Conservation (phyloP, 768 basidiomycete species). For the Pleurotus sapidus region DNA sequence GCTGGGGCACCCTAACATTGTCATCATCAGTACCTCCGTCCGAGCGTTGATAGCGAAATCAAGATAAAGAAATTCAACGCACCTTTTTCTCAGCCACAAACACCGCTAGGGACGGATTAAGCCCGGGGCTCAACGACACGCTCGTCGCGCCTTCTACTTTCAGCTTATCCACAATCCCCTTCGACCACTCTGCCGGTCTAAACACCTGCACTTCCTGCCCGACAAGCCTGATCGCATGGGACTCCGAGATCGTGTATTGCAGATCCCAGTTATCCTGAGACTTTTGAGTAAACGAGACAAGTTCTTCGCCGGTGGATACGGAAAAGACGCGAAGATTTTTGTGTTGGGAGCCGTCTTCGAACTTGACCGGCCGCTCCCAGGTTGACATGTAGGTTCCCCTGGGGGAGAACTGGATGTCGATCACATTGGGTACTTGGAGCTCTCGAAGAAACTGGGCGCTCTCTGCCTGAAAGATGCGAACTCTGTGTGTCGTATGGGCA, state of each 20-base stretch:
- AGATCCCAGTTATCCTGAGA: constrained; percentile 88
- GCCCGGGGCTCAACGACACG: constrained; percentile 75
- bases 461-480: constrained; percentile 76
- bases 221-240: constrained; percentile 80
- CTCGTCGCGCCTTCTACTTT: constrained; percentile 80
- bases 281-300: constrained; percentile 87
- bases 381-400: constrained; percentile 91
- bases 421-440: constrained; percentile 66
- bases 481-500: constrained; percentile 37
- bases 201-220: constrained; percentile 82
- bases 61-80: constrained; percentile 15
- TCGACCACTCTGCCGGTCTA: constrained; percentile 74
- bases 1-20: constrained; percentile 76
- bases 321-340: constrained; percentile 94
- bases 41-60: neutral
- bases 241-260: constrained; percentile 89
- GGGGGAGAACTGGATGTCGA: constrained; percentile 91
- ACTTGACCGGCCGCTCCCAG: constrained; percentile 94
- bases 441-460: constrained; percentile 72
- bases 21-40: too few species aligned
- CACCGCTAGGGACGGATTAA: constrained; percentile 86
- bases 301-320: constrained; percentile 80
- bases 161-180: constrained; percentile 79
- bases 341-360: constrained; percentile 88
- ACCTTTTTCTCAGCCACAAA: constrained; percentile 95